Conservation (phyloP, 495 filamentous ascomycete genomes). For the Talaromyces ruber region DNA sequence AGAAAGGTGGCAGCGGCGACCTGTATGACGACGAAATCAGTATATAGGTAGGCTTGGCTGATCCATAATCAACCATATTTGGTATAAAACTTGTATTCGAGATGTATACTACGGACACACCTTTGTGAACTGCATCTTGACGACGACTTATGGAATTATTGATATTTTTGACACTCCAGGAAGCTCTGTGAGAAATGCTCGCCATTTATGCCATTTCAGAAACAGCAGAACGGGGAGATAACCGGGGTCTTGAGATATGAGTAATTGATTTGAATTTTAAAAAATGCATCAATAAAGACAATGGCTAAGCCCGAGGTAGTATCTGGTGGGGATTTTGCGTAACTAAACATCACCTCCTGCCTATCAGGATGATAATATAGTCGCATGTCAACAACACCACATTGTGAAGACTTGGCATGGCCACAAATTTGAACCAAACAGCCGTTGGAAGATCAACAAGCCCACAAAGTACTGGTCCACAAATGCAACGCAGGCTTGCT, state of each 20-base stretch:
- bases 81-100: neutral
- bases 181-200: neutral
- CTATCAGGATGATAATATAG: neutral
- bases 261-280: neutral
- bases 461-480: neutral
- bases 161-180: neutral
- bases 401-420: neutral
- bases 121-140: neutral
- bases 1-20: constrained; percentile 11
- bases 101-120: neutral
- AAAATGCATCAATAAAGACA: no score
- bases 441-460: neutral
- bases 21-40: neutral
- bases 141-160: neutral
- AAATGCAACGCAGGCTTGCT: neutral
- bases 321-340: neutral
- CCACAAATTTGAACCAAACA: neutral
- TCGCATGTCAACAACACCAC: neutral
- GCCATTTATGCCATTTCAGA: neutral
- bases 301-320: neutral
- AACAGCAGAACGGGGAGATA: neutral
- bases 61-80: neutral
- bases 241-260: neutral
- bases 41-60: neutral
- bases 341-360: neutral